These are phyloP conservation scores for Phytophthora litchii DNA, from an alignment of 352 stramenopile species.

Conservation along the genomic window DNA sequence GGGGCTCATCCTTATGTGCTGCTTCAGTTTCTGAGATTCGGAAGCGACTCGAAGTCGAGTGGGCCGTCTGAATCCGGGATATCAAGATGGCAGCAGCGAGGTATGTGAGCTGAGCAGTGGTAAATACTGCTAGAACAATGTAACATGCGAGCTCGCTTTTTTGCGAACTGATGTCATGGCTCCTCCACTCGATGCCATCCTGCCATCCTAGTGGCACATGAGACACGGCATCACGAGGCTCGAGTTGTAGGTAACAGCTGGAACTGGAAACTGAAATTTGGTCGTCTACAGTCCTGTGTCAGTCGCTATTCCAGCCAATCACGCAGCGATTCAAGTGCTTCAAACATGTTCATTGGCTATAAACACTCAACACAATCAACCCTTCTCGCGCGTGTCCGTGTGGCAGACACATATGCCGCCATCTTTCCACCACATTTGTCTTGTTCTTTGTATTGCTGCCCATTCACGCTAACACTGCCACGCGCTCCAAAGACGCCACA, in stretches of 20 bases:
- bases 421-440: conserved; percentile 10
- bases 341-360: neutral
- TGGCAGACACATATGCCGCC: neutral
- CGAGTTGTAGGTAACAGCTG: neutral
- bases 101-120: too few species aligned
- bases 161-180: too few species aligned
- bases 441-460: neutral
- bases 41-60: too few species aligned
- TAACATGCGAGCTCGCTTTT: too few species aligned
- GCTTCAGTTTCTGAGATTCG: too few species aligned
- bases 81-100: too few species aligned
- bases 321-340: neutral
- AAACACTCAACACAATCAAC: conserved; percentile 6
- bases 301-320: neutral
- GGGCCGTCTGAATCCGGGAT: too few species aligned
- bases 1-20: too few species aligned
- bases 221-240: neutral
- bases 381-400: conserved; percentile 16
- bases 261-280: neutral
- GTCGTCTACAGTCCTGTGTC: too few species aligned
- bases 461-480: neutral
- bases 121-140: too few species aligned
- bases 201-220: neutral
- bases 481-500: conserved; percentile 19
- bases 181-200: too few species aligned